phyloP scores from a whole-genome alignment of 2,329 filamentous ascomycete species.

The Mariannaea elegans region DNA sequence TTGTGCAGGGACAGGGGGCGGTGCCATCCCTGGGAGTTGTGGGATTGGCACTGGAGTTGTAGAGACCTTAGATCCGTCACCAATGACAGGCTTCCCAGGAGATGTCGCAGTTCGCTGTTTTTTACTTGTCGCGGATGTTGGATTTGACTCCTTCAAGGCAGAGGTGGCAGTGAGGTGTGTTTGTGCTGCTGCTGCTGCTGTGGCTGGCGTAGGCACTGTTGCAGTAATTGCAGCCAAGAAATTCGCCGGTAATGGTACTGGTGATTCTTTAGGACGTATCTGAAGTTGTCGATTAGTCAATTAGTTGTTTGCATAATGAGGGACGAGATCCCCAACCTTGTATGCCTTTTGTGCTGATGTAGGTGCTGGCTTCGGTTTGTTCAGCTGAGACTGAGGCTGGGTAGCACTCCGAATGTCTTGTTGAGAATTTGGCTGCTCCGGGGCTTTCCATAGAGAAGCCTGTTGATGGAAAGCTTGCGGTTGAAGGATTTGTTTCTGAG shows the following conservation, averaged over 20 bases:
- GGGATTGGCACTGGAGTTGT: slow-evolving; percentile 47
- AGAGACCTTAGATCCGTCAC: slow-evolving; percentile 26
- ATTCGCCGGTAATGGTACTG: slow-evolving; percentile 55
- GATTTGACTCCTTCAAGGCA: slow-evolving; percentile 10
- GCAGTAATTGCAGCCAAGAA: slow-evolving; percentile 53
- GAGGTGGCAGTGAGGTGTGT: slow-evolving; percentile 8
- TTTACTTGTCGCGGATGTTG: slow-evolving; percentile 4
- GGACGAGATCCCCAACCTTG: slow-evolving; percentile 45
- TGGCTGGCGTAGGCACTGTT: slow-evolving; percentile 30
- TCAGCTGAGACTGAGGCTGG: slow-evolving; percentile 19
- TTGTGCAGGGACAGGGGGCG: background rate
- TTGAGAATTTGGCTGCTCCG: background rate
- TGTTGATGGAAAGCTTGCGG: background rate
- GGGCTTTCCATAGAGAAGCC: background rate
- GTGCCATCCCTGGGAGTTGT: slow-evolving; percentile 30
- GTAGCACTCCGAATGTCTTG: slow-evolving; percentile 4
- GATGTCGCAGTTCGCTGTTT: slow-evolving; percentile 23
- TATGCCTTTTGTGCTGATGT: slow-evolving; percentile 38
- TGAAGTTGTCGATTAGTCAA: slow-evolving; percentile 43
- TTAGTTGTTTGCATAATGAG: slow-evolving; percentile 31
- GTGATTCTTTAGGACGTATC: slow-evolving; percentile 53
- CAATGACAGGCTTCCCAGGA: slow-evolving; percentile 8
- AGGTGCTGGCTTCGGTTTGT: slow-evolving; percentile 37
- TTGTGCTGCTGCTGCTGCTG: slow-evolving; percentile 25
- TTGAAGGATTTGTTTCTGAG: background rate